Evolutionary conservation across 441 rosid genomes (phyloP).

Genomic region (Croton laevigatus): DNA sequence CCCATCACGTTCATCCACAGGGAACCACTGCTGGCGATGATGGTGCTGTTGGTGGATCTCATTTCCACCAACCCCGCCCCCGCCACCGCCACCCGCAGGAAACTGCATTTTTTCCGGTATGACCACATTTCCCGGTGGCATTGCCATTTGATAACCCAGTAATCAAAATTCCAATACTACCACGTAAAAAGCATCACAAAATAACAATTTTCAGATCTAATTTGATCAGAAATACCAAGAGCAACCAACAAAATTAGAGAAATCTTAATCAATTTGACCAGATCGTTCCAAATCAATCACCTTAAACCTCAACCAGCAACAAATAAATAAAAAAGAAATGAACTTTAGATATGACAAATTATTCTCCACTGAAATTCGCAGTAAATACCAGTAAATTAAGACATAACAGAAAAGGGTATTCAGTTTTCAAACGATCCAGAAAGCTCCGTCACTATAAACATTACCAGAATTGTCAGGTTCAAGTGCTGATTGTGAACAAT

Average conservation of each 20-base stretch:
- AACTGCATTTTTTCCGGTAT: conserved; percentile 61
- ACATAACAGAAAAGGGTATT: conserved; percentile 2
- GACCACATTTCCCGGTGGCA: conserved; percentile 71
- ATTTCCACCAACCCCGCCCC: conserved; percentile 27
- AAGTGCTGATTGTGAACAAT: background rate
- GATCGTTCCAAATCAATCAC: conserved; percentile 20
- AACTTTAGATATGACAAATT: conserved; percentile 1
- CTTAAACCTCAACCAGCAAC: conserved; percentile 3
- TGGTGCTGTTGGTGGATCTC: conserved; percentile 40
- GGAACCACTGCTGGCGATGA: conserved; percentile 51
- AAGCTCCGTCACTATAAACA: no score
- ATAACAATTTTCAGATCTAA: conserved; percentile 22
- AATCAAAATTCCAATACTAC: conserved; percentile 8
- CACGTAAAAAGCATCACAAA: conserved; percentile 19
- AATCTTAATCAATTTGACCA: conserved; percentile 12
- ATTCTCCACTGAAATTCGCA: background rate
- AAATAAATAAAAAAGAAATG: background rate
- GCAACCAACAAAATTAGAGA: conserved; percentile 1
- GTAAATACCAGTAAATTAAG: conserved; percentile 3
- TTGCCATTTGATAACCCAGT: conserved; percentile 48
- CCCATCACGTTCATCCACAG: conserved; percentile 65
- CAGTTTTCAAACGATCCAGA: background rate
- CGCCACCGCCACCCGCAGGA: conserved; percentile 26
- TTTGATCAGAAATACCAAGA: background rate
- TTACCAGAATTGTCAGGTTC: background rate